A percentile compares a stretch with the other conserved stretches of the same genome.
These are phyloP conservation scores for Sarocladiaceae sp. DNA, from an alignment of 2,329 filamentous ascomycete species.

Conservation along the genomic window DNA sequence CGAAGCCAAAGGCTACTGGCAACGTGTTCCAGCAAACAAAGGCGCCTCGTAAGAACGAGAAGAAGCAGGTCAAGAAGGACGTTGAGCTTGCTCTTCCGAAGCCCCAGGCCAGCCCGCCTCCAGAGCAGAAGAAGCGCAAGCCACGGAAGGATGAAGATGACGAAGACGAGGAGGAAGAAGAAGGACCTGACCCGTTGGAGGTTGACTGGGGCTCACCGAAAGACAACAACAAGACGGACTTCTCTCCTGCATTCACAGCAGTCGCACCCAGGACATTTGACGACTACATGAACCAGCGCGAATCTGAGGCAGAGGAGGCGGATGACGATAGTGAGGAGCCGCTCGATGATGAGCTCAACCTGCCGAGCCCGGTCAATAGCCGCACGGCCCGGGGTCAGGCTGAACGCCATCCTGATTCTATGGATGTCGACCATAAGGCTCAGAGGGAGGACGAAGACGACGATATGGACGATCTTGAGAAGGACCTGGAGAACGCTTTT, in stretches of 20 bases:
- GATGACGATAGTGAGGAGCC: conserved; percentile 42
- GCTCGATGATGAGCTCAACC: conserved; percentile 42
- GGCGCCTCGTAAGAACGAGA: conserved; percentile 13
- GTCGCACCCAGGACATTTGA: conserved; percentile 39
- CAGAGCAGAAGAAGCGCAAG: conserved; percentile 23
- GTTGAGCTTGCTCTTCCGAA: conserved; percentile 30
- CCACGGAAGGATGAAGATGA: conserved; percentile 38
- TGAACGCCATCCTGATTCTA: conserved; percentile 26
- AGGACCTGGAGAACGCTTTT: conserved; percentile 46
- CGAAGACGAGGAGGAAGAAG: conserved; percentile 49
- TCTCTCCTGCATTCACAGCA: conserved; percentile 43
- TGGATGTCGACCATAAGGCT: conserved; percentile 13
- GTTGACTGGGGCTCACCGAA: conserved; percentile 48
- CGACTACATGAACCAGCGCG: conserved; percentile 43
- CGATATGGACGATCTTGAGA: conserved; percentile 35
- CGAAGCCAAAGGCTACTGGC: conserved; percentile 20
- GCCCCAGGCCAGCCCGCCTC: conserved; percentile 16
- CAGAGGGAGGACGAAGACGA: conserved; percentile 21
- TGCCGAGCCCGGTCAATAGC: conserved; percentile 46
- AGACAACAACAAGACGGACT: conserved; percentile 29
- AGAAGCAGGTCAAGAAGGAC: conserved; percentile 26
- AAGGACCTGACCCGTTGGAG: conserved; percentile 49
- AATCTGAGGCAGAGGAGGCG: conserved; percentile 39
- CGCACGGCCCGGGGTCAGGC: conserved; percentile 19
- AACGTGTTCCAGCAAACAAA: conserved; percentile 16